phyloP scores from a whole-genome alignment of 75 land plant species.

The Selaginella moellendorffii region DNA sequence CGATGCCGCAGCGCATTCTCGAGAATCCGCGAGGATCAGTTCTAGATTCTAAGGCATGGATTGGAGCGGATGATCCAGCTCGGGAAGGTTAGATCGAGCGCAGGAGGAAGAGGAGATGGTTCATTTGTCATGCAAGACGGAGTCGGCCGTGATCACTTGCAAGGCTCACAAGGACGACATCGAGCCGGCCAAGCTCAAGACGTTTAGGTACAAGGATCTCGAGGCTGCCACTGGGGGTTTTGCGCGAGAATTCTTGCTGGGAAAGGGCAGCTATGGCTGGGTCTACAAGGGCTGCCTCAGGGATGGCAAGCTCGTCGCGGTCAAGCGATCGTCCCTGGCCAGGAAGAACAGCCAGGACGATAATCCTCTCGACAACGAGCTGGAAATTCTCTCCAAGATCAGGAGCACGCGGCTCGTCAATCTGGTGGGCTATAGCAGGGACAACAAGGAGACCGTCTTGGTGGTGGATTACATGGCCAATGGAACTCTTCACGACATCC shows the following conservation, averaged over 20 bases:
- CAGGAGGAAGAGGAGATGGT: too few species aligned
- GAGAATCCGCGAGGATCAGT: too few species aligned
- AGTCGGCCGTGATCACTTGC: slow-evolving; percentile 14
- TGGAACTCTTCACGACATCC: slow-evolving; percentile 61
- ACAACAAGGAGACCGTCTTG: slow-evolving; percentile 30
- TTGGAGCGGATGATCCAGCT: too few species aligned
- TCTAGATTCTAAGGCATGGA: too few species aligned
- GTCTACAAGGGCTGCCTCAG: slow-evolving; percentile 48
- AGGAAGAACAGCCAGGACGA: slow-evolving; percentile 21
- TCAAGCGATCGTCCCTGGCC: slow-evolving; percentile 34
- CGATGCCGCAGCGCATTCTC: too few species aligned
- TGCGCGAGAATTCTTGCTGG: slow-evolving; percentile 35
- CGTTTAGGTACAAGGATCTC: slow-evolving; percentile 36
- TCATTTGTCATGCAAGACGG: slow-evolving; percentile 19
- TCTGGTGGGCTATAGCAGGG: slow-evolving; percentile 48
- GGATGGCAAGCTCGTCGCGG: slow-evolving; percentile 41
- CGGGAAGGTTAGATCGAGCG: too few species aligned
- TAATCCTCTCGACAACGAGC: slow-evolving; percentile 62
- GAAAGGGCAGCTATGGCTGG: slow-evolving; percentile 66
- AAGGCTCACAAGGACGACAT: neutral
- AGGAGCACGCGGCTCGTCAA: slow-evolving; percentile 58
- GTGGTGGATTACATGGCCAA: slow-evolving; percentile 79
- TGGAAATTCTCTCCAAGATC: slow-evolving; percentile 49
- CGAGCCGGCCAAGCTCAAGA: neutral
- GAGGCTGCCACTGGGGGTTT: slow-evolving; percentile 40